Evolutionary conservation across 1,284 basidiomycete genomes (phyloP), one percentile per base, ranked within the genome.

Genomic region (Porphyrellus sp.): DNA sequence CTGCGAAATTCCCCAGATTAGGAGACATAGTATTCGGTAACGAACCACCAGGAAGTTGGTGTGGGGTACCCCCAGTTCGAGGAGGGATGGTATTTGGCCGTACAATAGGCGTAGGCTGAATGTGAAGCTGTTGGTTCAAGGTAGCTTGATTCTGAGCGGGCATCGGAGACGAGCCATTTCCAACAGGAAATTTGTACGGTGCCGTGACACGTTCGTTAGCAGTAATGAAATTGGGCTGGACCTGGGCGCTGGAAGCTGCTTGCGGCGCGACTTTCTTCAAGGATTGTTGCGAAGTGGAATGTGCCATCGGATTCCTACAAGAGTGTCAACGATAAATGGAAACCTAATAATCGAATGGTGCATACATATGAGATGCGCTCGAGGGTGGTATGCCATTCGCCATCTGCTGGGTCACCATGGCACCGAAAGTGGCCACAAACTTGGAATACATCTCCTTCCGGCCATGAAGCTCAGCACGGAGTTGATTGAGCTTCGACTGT

Each of bases 381-480:
- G 57, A 40, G 12, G 57, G 46, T 28, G 54, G 27, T 11, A 66
- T 57, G n/a, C 52, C 50, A 25, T 59, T 69, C 33, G 41, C 46
- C 55, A 70, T 46, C 28, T 69, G 69, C 49, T 70, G 69, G 21
- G 56, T 45, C 35, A 55, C 23, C 27, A 59, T 45, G 13, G 59
- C 57, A 12, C 57, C 58, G 51, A 46, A 64, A 44, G 49, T 56
- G 24, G 53, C 34, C 1, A 68, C 51, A 46, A 77, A 63, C 52
- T 70, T 74, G 45, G 46, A 34, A 23, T 74, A 63, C 37, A 70
- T 44, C 0, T 78, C 75, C 65, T 71, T 75, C 56, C 70, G 70
- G 20, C 11, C 52, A 44, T 59, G 58, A 18, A 72, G 59, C 16
- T 79, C 74, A 1, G 44, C 21, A 15, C 67, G 65, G 11, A 71